Conservation (phyloP, 1,139 yeast genomes). For the Suhomyces chickasaworum region DNA sequence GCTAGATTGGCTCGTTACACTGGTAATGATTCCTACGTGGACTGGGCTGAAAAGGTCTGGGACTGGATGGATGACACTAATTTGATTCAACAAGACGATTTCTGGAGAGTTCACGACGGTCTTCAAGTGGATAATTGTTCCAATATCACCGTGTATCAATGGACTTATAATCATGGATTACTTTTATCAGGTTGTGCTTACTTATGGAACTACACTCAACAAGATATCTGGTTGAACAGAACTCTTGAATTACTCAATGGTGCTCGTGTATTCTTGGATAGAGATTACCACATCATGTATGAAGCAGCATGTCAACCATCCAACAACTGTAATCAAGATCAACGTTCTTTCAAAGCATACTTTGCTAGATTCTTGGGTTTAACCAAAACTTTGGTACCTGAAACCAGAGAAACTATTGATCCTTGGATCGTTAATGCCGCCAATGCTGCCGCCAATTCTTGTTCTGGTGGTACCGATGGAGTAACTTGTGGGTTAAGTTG, state of each 20-base stretch:
- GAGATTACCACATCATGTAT: slow-evolving; percentile 44
- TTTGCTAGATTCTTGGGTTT: slow-evolving; percentile 66
- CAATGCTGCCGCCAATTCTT: slow-evolving; percentile 68
- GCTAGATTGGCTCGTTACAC: slow-evolving; percentile 79
- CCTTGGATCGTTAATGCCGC: slow-evolving; percentile 39
- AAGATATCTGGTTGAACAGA: slow-evolving; percentile 58
- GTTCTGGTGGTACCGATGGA: slow-evolving; percentile 75
- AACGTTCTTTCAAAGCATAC: slow-evolving; percentile 74
- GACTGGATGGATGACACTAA: slow-evolving; percentile 64
- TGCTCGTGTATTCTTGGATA: slow-evolving; percentile 46
- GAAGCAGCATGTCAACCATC: slow-evolving; percentile 65
- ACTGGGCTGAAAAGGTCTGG: slow-evolving; percentile 68
- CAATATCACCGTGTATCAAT: slow-evolving; percentile 52
- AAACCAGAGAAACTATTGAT: slow-evolving; percentile 43
- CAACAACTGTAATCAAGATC: slow-evolving; percentile 68
- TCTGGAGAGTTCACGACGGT: slow-evolving; percentile 63
- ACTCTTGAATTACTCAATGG: slow-evolving; percentile 54
- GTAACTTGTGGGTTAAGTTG: slow-evolving; percentile 76
- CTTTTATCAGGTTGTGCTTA: slow-evolving; percentile 73
- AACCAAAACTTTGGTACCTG: slow-evolving; percentile 59
- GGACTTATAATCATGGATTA: slow-evolving; percentile 84
- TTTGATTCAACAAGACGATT: slow-evolving; percentile 43
- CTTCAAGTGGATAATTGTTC: slow-evolving; percentile 66
- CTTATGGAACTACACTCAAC: slow-evolving; percentile 64
- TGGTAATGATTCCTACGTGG: slow-evolving; percentile 59